phyloP scores from a whole-genome alignment of 495 filamentous ascomycete genomes.

The Hyaloscypha bicolor region DNA sequence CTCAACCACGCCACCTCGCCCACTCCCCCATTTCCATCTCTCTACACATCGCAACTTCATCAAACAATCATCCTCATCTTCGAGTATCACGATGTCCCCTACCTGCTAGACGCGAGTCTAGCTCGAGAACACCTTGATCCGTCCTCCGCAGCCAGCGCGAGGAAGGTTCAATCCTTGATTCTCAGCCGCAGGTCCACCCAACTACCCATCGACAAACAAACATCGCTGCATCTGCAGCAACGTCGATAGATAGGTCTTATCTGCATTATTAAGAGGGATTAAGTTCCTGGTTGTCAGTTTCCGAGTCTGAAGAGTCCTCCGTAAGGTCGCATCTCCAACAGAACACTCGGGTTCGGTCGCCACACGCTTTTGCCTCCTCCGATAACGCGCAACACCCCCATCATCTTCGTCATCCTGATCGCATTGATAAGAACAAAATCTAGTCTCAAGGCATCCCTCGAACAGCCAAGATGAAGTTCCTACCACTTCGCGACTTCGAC shows the following conservation, averaged over 20 bases:
- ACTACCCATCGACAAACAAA: constrained; percentile 8
- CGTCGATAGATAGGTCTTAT: constrained; percentile 15
- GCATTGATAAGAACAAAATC: constrained; percentile 30
- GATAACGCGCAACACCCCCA: constrained; percentile 34
- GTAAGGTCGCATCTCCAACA: constrained; percentile 29
- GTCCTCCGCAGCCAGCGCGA: constrained; percentile 35
- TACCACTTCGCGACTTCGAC: constrained; percentile 88
- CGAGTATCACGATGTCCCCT: constrained; percentile 19
- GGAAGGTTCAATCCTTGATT: constrained; percentile 27
- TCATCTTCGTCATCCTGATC: constrained; percentile 20
- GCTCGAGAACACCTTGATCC: constrained; percentile 31
- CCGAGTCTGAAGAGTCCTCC: constrained; percentile 35
- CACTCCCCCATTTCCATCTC: background rate
- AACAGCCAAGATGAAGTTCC: constrained; percentile 61
- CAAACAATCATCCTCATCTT: constrained; percentile 7
- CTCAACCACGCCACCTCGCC: background rate
- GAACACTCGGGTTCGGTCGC: constrained; percentile 31
- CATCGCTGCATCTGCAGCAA: constrained; percentile 23
- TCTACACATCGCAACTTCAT: constrained; percentile 7
- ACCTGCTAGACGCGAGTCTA: constrained; percentile 36
- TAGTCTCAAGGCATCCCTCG: constrained; percentile 20
- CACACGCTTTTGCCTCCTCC: constrained; percentile 32
- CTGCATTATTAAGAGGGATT: constrained; percentile 21
- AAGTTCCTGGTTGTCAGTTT: constrained; percentile 35
- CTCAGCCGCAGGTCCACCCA: constrained; percentile 31